phyloP scores from a whole-genome alignment of 345 rosid genomes.

The Gossypium arboreum region DNA sequence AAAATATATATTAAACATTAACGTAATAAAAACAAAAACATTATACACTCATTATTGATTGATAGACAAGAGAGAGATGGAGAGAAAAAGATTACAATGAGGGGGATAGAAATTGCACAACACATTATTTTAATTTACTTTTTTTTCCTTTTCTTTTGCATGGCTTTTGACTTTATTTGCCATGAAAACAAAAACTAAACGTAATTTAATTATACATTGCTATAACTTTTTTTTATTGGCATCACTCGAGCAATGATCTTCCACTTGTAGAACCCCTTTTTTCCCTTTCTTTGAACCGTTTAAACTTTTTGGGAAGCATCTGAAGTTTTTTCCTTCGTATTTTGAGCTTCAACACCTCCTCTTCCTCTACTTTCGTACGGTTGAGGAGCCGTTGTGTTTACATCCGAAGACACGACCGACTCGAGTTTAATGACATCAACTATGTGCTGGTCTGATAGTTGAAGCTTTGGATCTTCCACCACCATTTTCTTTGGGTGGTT shows the following conservation, averaged over 20 bases:
- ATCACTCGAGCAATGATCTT: neutral
- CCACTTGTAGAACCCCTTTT: no score
- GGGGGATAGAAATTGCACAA: neutral
- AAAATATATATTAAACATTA: neutral
- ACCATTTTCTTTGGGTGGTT: constrained; percentile 41
- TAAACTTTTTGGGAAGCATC: constrained; percentile 12
- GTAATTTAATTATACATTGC: neutral
- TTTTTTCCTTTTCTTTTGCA: neutral
- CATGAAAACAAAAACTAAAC: neutral
- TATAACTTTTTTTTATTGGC: neutral
- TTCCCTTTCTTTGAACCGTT: neutral
- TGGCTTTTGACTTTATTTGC: neutral
- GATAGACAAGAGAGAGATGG: neutral
- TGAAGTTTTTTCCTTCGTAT: constrained; percentile 16
- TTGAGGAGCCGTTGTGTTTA: constrained; percentile 35
- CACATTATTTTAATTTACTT: neutral
- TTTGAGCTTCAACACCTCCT: constrained; percentile 21
- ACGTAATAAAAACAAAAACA: neutral
- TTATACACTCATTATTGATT: neutral
- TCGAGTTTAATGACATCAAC: constrained; percentile 44
- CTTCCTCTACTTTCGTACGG: constrained; percentile 10
- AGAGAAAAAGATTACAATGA: neutral
- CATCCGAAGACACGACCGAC: constrained; percentile 38
- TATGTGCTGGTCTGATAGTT: constrained; percentile 40
- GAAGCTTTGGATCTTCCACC: constrained; percentile 37